These are phyloP conservation scores for Senecio squalidus DNA, from an alignment of 140 eudicot species.

Conservation along the genomic window DNA sequence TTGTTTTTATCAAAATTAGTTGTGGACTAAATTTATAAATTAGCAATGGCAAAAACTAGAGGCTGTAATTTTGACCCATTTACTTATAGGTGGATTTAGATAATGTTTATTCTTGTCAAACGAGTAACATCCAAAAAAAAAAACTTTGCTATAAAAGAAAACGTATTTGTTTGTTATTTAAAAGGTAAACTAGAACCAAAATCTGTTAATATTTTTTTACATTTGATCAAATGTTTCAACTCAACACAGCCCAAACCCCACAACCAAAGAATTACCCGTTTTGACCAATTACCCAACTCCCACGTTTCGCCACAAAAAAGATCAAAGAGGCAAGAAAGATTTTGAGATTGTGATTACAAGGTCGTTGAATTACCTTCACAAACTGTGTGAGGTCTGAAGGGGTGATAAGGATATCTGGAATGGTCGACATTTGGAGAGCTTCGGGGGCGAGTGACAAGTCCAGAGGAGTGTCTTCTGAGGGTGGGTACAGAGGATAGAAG, in stretches of 20 bases:
- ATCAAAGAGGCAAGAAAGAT: not conserved
- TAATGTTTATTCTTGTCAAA: too few species aligned
- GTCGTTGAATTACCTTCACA: conserved; percentile 51
- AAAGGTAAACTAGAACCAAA: too few species aligned
- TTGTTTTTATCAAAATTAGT: not conserved
- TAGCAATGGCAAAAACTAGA: too few species aligned
- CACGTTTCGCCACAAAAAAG: not conserved
- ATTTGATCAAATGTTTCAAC: too few species aligned
- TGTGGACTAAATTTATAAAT: not conserved
- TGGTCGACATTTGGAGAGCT: conserved; percentile 55
- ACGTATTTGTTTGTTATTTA: too few species aligned
- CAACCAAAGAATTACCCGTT: too few species aligned
- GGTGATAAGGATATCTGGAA: conserved; percentile 76
- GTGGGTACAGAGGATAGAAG: conserved; percentile 97
- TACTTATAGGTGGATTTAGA: too few species aligned
- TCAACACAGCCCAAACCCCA: too few species aligned
- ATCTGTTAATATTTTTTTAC: too few species aligned
- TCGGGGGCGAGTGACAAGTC: conserved; percentile 84
- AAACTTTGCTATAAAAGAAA: too few species aligned
- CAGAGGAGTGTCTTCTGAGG: conserved; percentile 87
- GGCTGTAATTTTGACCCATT: too few species aligned
- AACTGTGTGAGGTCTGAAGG: conserved; percentile 94
- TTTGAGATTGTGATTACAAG: not conserved
- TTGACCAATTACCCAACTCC: not conserved
- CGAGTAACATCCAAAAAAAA: too few species aligned